Percentiles rank a stretch among this genome's conserved stretches.
Conservation (phyloP, 2,329 filamentous ascomycete species). For the Aspergillus persii region DNA sequence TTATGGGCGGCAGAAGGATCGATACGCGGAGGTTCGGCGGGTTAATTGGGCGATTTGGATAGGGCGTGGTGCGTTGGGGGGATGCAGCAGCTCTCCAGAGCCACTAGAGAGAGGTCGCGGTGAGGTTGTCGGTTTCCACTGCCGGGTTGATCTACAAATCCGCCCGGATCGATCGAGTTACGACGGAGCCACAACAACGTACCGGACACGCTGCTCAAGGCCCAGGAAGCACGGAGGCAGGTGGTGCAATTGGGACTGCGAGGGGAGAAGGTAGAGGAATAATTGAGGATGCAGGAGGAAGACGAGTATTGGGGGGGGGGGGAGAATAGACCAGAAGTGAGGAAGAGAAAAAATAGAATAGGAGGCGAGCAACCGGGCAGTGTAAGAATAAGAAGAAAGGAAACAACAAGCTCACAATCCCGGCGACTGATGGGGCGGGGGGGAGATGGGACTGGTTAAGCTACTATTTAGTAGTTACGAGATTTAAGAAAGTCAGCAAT, state of each 20-base stretch:
- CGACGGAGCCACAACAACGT: conserved; percentile 14
- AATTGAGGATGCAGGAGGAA: neutral
- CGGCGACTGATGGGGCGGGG: neutral
- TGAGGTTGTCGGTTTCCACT: conserved; percentile 18
- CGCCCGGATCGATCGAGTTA: conserved; percentile 27
- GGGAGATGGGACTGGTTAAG: neutral
- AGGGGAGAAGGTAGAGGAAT: neutral
- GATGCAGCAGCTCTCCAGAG: conserved; percentile 8
- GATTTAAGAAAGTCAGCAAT: neutral
- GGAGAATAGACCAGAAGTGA: neutral
- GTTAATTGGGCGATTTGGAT: conserved; percentile 7
- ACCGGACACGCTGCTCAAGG: neutral
- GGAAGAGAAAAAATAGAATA: neutral
- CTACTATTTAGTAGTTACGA: neutral
- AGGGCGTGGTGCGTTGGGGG: conserved; percentile 2
- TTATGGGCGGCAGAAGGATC: neutral
- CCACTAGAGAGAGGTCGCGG: conserved; percentile 14
- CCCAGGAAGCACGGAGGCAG: neutral
- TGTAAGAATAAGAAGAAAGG: neutral
- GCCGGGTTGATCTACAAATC: conserved; percentile 30
- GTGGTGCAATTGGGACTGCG: conserved; percentile 7
- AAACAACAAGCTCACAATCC: conserved; percentile 1
- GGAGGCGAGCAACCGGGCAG: neutral
- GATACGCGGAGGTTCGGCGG: neutral
- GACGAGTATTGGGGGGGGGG: neutral